Percentiles rank a stretch among this genome's conserved stretches.
phyloP scores from a whole-genome alignment of 441 rosid genomes.

The Corymbia citriodora region DNA sequence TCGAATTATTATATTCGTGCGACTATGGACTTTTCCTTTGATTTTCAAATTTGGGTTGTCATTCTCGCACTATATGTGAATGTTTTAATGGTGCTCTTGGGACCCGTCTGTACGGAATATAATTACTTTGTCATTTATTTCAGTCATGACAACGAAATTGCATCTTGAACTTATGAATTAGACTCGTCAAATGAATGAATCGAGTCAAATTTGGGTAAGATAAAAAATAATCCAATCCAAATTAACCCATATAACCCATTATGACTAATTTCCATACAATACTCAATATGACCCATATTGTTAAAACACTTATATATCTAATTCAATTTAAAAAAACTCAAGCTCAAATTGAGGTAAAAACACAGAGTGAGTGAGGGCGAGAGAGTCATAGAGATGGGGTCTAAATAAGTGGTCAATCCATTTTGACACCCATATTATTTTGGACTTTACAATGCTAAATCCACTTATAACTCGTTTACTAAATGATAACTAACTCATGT shows the following conservation, averaged over 20 bases:
- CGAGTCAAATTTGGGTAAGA: background rate
- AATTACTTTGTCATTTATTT: background rate
- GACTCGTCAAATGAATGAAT: background rate
- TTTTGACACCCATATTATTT: background rate
- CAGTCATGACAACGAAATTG: background rate
- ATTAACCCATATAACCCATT: background rate
- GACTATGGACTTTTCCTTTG: background rate
- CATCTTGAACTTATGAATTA: background rate
- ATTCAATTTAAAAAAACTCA: too few species aligned
- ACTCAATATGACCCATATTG: background rate
- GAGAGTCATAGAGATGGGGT: background rate
- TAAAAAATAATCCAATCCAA: background rate
- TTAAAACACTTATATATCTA: too few species aligned
- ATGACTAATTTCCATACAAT: background rate
- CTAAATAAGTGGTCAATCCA: too few species aligned
- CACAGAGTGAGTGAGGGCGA: background rate
- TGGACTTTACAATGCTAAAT: background rate
- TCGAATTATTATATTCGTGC: background rate
- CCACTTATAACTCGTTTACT: background rate
- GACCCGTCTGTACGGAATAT: background rate
- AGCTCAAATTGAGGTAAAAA: background rate
- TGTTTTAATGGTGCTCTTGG: background rate
- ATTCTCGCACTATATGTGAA: background rate
- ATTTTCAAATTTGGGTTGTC: background rate
- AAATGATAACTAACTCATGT: background rate